Evolutionary conservation across 1,284 basidiomycete species (phyloP).

Genomic region (Leccinum subrobustum): DNA sequence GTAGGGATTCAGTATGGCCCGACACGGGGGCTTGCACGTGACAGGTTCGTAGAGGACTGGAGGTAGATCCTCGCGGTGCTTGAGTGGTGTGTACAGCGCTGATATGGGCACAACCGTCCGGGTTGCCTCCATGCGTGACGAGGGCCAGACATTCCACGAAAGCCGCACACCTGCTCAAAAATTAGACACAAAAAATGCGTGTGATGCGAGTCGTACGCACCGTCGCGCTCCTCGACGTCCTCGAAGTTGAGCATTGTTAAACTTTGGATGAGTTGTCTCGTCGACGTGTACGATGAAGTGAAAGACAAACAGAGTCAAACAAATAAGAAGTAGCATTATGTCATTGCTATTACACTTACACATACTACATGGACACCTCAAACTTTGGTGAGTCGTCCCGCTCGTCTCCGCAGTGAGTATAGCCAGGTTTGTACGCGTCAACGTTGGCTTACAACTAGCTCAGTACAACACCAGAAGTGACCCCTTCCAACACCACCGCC

Average conservation of each 20-base stretch:
- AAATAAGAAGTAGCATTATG: slow-evolving; percentile 11
- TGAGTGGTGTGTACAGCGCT: slow-evolving; percentile 96
- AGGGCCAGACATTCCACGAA: slow-evolving; percentile 99
- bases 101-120: slow-evolving; percentile 98
- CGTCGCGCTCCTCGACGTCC: slow-evolving; percentile 65
- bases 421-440: no score
- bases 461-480: slow-evolving; percentile 3
- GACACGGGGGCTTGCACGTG: slow-evolving; percentile 96
- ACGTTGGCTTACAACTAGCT: background rate
- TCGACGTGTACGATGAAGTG: slow-evolving; percentile 23
- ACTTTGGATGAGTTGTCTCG: background rate
- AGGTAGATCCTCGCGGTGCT: slow-evolving; percentile 92
- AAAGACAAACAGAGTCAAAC: slow-evolving; percentile 26
- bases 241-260: slow-evolving; percentile 48
- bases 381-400: background rate
- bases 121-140: slow-evolving; percentile 95
- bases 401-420: background rate
- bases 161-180: slow-evolving; percentile 71
- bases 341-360: background rate
- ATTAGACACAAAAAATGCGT: background rate
- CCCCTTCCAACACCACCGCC: slow-evolving; percentile 22
- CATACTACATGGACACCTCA: background rate
- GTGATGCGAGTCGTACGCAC: slow-evolving; percentile 33
- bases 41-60: slow-evolving; percentile 98
- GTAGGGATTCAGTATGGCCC: slow-evolving; percentile 97